A percentile compares a stretch with the other conserved stretches of the same genome.
Conservation (phyloP, 2,329 filamentous ascomycete genomes). For the Thermoascus crustaceus region DNA sequence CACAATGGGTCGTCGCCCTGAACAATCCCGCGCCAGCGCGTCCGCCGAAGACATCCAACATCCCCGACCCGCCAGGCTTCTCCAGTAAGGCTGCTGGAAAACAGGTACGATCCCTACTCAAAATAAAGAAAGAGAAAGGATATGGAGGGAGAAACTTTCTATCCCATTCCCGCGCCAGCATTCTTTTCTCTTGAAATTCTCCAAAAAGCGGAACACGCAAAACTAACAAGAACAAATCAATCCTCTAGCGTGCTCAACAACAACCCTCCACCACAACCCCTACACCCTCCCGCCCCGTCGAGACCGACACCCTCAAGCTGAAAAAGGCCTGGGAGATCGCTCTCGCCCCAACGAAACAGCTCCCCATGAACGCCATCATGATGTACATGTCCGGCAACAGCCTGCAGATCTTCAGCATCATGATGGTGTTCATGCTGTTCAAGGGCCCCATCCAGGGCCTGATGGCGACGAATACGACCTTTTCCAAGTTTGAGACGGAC, state of each 20-base stretch:
- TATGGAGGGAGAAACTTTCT: no score
- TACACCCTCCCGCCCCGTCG: slow-evolving; percentile 63
- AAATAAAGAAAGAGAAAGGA: no score
- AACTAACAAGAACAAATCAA: slow-evolving; percentile 1
- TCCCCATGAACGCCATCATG: slow-evolving; percentile 98
- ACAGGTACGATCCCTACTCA: slow-evolving; percentile 42
- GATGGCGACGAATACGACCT: slow-evolving; percentile 74
- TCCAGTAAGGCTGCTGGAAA: slow-evolving; percentile 46
- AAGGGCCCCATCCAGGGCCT: slow-evolving; percentile 88
- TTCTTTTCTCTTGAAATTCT: no score
- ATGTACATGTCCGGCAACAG: slow-evolving; percentile 99
- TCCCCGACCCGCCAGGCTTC: slow-evolving; percentile 84
- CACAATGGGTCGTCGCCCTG: slow-evolving; percentile 77
- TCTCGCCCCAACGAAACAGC: slow-evolving; percentile 80
- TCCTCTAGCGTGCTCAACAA: slow-evolving; percentile 12
- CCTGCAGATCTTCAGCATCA: slow-evolving; percentile 97
- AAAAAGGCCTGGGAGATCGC: slow-evolving; percentile 99
- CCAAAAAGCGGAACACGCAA: no score
- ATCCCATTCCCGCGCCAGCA: no score
- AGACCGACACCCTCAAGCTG: slow-evolving; percentile 91
- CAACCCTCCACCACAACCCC: slow-evolving; percentile 28
- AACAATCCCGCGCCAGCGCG: slow-evolving; percentile 59
- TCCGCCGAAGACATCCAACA: slow-evolving; percentile 53
- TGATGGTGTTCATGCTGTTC: slow-evolving; percentile 99
- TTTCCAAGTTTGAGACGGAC: slow-evolving; percentile 81